Conservation (phyloP, 2,329 filamentous ascomycete genomes). For the Rutstroemia sp. region DNA sequence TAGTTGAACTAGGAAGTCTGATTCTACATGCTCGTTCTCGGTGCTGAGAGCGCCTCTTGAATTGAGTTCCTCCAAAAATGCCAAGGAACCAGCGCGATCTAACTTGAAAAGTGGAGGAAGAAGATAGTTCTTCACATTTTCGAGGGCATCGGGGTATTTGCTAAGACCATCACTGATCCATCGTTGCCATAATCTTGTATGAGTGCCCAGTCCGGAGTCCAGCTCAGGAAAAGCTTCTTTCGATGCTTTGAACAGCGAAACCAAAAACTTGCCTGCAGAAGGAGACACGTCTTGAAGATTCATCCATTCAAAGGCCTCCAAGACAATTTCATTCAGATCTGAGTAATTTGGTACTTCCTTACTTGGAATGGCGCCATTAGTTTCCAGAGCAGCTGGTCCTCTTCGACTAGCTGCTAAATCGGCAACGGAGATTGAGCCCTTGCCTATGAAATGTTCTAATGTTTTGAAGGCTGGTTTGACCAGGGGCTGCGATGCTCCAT, state of each 20-base stretch:
- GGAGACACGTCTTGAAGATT: conserved; percentile 50
- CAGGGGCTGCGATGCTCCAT: conserved; percentile 53
- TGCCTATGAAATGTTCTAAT: conserved; percentile 58
- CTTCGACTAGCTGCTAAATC: conserved; percentile 15
- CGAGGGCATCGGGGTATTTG: conserved; percentile 45
- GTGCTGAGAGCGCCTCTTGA: conserved; percentile 40
- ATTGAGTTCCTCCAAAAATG: conserved; percentile 53
- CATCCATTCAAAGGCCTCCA: conserved; percentile 48
- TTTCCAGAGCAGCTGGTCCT: not conserved
- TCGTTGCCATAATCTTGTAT: conserved; percentile 39
- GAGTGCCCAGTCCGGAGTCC: conserved; percentile 31
- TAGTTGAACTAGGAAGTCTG: conserved; percentile 53
- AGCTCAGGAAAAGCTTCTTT: conserved; percentile 18
- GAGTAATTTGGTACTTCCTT: not conserved
- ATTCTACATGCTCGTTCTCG: conserved; percentile 39
- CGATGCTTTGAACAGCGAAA: conserved; percentile 46
- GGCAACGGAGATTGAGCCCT: conserved; percentile 42
- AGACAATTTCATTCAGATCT: conserved; percentile 41
- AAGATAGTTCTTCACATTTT: conserved; percentile 57
- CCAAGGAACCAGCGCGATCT: conserved; percentile 45
- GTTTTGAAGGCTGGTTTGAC: conserved; percentile 65
- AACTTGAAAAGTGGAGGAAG: conserved; percentile 55
- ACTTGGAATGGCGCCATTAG: not conserved
- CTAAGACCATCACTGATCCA: conserved; percentile 48
- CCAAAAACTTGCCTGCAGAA: conserved; percentile 53